A percentile compares a stretch with the other conserved stretches of the same genome.
phyloP scores from a whole-genome alignment of 2,329 filamentous ascomycete genomes.

The Piedraia hortae region DNA sequence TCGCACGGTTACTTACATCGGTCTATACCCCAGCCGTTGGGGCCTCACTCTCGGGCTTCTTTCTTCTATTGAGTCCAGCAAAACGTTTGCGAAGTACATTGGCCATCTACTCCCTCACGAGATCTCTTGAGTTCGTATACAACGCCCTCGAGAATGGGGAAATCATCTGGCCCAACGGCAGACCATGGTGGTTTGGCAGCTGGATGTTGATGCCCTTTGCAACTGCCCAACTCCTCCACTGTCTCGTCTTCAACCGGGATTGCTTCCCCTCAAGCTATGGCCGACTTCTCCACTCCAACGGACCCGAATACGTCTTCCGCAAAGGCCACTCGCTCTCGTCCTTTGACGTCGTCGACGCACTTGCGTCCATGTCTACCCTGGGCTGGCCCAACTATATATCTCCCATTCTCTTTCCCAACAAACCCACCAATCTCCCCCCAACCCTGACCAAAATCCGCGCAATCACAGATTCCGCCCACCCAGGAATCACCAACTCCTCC shows the following conservation, averaged over 20 bases:
- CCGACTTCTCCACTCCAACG: conserved; percentile 39
- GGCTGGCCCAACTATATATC: conserved; percentile 74
- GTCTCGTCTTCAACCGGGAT: conserved; percentile 24
- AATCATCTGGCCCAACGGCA: conserved; percentile 20
- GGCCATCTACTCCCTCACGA: conserved; percentile 55
- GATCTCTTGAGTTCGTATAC: conserved; percentile 64
- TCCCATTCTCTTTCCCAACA: conserved; percentile 58
- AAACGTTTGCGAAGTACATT: conserved; percentile 49
- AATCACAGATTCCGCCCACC: conserved; percentile 61
- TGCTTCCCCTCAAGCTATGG: conserved; percentile 29
- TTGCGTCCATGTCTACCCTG: conserved; percentile 55
- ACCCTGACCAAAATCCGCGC: conserved; percentile 43
- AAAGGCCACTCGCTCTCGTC: conserved; percentile 39
- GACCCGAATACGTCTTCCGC: conserved; percentile 50
- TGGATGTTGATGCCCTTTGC: conserved; percentile 24
- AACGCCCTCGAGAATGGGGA: conserved; percentile 51
- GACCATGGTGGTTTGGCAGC: conserved; percentile 35
- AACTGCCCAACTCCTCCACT: conserved; percentile 22
- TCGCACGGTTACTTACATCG: conserved; percentile 50
- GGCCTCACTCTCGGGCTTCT: conserved; percentile 61
- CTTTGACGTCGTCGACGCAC: conserved; percentile 49
- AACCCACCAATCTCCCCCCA: conserved; percentile 25
- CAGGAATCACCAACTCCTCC: conserved; percentile 56
- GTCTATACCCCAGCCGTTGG: conserved; percentile 69
- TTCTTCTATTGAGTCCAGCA: conserved; percentile 47